Conservation (phyloP, 169 alveolate genomes). For the Eimeria tenella region DNA sequence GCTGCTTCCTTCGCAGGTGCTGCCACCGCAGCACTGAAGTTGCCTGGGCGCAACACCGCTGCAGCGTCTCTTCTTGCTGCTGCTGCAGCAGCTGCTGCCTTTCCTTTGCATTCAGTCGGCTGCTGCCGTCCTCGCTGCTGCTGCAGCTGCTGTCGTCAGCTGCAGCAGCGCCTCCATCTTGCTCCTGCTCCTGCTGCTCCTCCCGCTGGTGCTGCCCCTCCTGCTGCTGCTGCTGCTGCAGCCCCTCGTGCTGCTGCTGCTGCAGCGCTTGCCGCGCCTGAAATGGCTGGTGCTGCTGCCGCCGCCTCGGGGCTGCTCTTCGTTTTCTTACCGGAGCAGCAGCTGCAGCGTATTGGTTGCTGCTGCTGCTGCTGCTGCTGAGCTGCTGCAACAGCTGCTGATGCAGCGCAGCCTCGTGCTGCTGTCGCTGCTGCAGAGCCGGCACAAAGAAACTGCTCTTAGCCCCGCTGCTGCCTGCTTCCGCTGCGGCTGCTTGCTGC, state of each 20-base stretch:
- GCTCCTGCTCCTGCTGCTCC: slow-evolving; percentile 20
- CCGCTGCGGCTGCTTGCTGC: neutral
- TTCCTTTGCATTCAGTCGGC: slow-evolving; percentile 8
- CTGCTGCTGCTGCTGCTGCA: neutral
- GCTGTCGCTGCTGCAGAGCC: neutral
- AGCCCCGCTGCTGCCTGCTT: neutral
- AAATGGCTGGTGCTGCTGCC: neutral
- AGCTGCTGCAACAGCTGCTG: neutral
- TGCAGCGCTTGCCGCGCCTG: slow-evolving; percentile 25
- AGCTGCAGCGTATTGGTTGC: neutral
- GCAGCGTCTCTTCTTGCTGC: slow-evolving; percentile 14
- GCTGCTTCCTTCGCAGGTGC: slow-evolving; percentile 6
- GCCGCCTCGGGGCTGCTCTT: neutral
- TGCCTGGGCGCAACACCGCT: slow-evolving; percentile 22
- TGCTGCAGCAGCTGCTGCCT: neutral
- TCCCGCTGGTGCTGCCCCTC: slow-evolving; percentile 2
- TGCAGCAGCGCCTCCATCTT: neutral
- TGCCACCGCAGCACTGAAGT: neutral
- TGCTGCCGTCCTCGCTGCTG: slow-evolving; percentile 2
- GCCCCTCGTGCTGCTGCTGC: slow-evolving; percentile 28
- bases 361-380: neutral
- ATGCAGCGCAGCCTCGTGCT: neutral
- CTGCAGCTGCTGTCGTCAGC: neutral
- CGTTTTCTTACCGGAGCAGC: slow-evolving; percentile 3
- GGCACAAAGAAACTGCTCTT: neutral